Evolutionary conservation across 768 basidiomycete genomes (phyloP), one percentile per base, ranked within the genome.

Genomic region (Lactarius sp.): DNA sequence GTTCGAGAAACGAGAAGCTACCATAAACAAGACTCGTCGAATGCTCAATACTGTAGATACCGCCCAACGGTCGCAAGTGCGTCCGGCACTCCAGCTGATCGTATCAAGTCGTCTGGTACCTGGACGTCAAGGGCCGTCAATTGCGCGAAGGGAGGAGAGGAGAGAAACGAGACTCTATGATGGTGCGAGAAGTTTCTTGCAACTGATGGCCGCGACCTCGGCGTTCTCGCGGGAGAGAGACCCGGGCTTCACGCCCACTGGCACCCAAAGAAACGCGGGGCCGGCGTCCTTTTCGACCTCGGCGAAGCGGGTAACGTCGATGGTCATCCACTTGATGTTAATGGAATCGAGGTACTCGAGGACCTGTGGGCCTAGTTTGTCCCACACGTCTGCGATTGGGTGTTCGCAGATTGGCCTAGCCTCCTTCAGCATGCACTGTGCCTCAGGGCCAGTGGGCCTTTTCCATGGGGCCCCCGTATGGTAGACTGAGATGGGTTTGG

Each of bases 301-400:
- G 66, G 75, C 73, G 61, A 71, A 77, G 58, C 68, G 69, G 60
- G 76, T 60, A 55, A 69, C 69, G 66, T 76, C 68, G 55, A 78
- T 72, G 22, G 66, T 58, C n/a, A 69, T 71, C 72, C 73, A 77
- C 33, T 56, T 50, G 61, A 78, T 56, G 4, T 66, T 14, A 3
- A 47, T n/a, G 33, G 66, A 72, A 44, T 76, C 71, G 55, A 77
- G 72, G 56, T 56, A 56, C 2, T 65, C 22, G 59, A 57, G 64
- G 67, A 77, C 67, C n/a, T 39, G 33, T 62, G 34, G 39, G 36
- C 68, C 64, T 46, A 75, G 57, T 31, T 57, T 18, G 59, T 53
- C 47, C 76, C 77, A 78, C 12, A 41, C 20, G 34, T 20, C 44
- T 56, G 6, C 31, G 46, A 76, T 74, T 14, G 68, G 51, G 61